A percentile compares a stretch with the other conserved stretches of the same genome.
These are phyloP conservation scores for Atractiella rhizophila DNA, from an alignment of 768 basidiomycete species.

Conservation along the genomic window DNA sequence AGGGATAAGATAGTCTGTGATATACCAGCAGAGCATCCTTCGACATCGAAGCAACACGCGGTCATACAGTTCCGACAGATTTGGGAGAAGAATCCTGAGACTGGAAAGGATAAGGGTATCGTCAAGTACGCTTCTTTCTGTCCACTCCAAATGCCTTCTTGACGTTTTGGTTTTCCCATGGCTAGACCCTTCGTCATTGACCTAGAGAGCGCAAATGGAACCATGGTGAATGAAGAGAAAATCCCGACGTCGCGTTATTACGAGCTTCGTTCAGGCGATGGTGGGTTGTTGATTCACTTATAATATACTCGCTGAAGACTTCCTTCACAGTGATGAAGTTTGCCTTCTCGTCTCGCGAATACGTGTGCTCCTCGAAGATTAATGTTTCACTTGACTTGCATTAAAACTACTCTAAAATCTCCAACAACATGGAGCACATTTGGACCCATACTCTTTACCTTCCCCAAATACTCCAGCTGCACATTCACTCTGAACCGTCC, in stretches of 20 bases:
- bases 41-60: slow-evolving; percentile 94
- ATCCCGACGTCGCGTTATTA: slow-evolving; percentile 71
- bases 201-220: slow-evolving; percentile 92
- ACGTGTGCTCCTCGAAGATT: too few species aligned
- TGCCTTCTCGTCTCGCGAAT: slow-evolving; percentile 25
- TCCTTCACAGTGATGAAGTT: slow-evolving; percentile 23
- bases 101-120: slow-evolving; percentile 44
- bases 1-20: slow-evolving; percentile 48
- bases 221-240: slow-evolving; percentile 59
- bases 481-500: too few species aligned
- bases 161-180: background rate
- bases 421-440: too few species aligned
- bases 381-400: too few species aligned
- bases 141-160: background rate
- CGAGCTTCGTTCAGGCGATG: slow-evolving; percentile 52
- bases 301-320: slow-evolving; percentile 18
- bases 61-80: slow-evolving; percentile 86
- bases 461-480: too few species aligned
- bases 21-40: slow-evolving; percentile 79
- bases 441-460: too few species aligned
- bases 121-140: slow-evolving; percentile 40
- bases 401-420: too few species aligned
- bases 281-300: slow-evolving; percentile 26
- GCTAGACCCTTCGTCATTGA: slow-evolving; percentile 84
- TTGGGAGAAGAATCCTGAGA: slow-evolving; percentile 65